These are phyloP conservation scores for Pulveroboletus sp. DNA, from an alignment of 768 basidiomycete genomes.

Conservation along the genomic window DNA sequence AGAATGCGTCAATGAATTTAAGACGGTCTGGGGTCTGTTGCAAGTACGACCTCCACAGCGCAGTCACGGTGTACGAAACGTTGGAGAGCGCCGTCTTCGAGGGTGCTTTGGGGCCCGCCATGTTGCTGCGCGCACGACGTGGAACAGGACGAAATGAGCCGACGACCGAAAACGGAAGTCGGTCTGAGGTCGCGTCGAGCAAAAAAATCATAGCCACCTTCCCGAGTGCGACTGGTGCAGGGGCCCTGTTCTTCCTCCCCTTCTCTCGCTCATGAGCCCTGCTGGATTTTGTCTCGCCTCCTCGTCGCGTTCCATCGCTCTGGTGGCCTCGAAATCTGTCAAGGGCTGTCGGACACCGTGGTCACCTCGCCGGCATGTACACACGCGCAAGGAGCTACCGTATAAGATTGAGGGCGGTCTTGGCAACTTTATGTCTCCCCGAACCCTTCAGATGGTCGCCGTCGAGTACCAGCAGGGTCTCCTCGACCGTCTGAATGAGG, in stretches of 20 bases:
- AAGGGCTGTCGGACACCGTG: slow-evolving; percentile 12
- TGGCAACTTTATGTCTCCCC: slow-evolving; percentile 71
- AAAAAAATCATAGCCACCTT: background rate
- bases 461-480: slow-evolving; percentile 86
- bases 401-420: slow-evolving; percentile 70
- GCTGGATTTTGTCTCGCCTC: slow-evolving; percentile 19
- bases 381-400: slow-evolving; percentile 50
- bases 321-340: slow-evolving; percentile 14
- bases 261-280: slow-evolving; percentile 18
- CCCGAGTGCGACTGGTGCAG: background rate
- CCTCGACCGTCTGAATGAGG: slow-evolving; percentile 68
- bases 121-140: slow-evolving; percentile 20
- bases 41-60: slow-evolving; percentile 74
- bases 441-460: slow-evolving; percentile 65
- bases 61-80: slow-evolving; percentile 36
- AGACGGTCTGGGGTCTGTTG: slow-evolving; percentile 76
- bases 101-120: slow-evolving; percentile 36
- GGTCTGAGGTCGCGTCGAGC: background rate
- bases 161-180: slow-evolving; percentile 13
- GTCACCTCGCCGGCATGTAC: slow-evolving; percentile 36
- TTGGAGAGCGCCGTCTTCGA: slow-evolving; percentile 11
- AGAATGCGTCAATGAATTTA: slow-evolving; percentile 91
- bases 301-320: slow-evolving; percentile 14
- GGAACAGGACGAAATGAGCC: slow-evolving; percentile 12
- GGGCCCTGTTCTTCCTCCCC: background rate